Base-by-base conservation (phyloP, 176 grass and related monocot species). In the Rhipidocladum racemiflorum region DNA sequence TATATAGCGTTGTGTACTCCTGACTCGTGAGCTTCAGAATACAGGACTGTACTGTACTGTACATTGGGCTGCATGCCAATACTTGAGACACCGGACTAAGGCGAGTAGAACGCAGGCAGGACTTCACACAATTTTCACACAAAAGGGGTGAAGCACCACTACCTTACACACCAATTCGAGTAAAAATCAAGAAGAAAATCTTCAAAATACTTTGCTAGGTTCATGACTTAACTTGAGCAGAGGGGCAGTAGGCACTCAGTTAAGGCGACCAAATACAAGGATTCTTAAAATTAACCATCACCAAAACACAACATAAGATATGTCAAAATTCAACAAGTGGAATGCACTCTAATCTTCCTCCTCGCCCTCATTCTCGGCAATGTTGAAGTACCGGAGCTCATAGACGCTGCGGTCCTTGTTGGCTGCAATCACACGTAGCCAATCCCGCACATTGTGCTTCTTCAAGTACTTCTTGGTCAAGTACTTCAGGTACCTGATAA, bases 401-500 rank as follows among this genome's bases (percentile, higher is more conserved):
- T 95, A 95, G 35, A 93, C 73, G 0, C 10, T 93, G 72, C 80
- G 87, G 43, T 97, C 94, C 82, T 97, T 97, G 94, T 89, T 91
- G 40, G 94, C 91, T 1, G 94, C 86, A 43, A 97, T 93, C 73
- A 97, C 94, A 3, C 94, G 91, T 7, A 97, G 74, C 94, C 94
- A 97, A 66, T 97, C 94, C 21, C 94, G 55, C 68, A 97, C 94
- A 10, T 97, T 97, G 77, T 97, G 94, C 83, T 97, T 97, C 81
- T 97, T 97, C 70, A 97, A 79, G 74, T 97, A 97, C 81, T 97
- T 97, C 94, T 97, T 97, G 23, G 94, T 93, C 76, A 93, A 88
- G 75, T 93, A 97, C 88, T 97, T 97, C 34, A 93, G 85, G 74
- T 97, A 97, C 94, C 94, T 97, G 40, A 70, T 25, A 32, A 62